These are phyloP conservation scores for Globisporangium cystogenes DNA, from an alignment of 352 stramenopile species.

Conservation along the genomic window DNA sequence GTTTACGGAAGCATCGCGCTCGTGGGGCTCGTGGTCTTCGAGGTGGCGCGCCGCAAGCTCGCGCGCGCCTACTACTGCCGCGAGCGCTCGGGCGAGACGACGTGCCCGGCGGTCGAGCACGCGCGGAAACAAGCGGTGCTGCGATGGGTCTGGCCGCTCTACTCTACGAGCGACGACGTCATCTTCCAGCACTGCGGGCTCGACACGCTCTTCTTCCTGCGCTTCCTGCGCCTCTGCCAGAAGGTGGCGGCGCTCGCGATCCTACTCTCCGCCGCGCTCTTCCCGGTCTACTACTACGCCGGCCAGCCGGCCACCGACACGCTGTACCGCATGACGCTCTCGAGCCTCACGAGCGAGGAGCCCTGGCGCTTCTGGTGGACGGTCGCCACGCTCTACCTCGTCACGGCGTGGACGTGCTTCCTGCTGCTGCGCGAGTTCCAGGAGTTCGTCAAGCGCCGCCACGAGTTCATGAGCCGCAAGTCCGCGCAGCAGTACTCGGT, in stretches of 20 bases:
- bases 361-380: too few species aligned
- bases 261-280: constrained; percentile 52
- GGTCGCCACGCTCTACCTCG: too few species aligned
- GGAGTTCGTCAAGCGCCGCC: constrained; percentile 63
- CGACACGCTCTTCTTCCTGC: constrained; percentile 78
- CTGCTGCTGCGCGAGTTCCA: constrained; percentile 39
- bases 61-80: constrained; percentile 69
- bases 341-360: too few species aligned
- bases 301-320: background rate
- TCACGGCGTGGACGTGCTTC: constrained; percentile 41
- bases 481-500: constrained; percentile 53
- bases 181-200: constrained; percentile 48
- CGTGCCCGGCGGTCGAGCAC: constrained; percentile 31
- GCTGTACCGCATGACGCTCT: too few species aligned
- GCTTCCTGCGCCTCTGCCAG: constrained; percentile 63
- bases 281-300: constrained; percentile 77
- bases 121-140: constrained; percentile 32
- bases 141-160: constrained; percentile 51
- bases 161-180: constrained; percentile 57
- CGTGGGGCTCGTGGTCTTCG: constrained; percentile 60
- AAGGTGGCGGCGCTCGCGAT: constrained; percentile 62
- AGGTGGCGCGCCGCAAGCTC: constrained; percentile 49
- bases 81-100: constrained; percentile 54
- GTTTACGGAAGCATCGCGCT: constrained; percentile 66
- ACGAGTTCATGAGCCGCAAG: constrained; percentile 69